Evolutionary conservation across 805 yeast species (phyloP).

Genomic region (Metschnikowia noctiluminum): DNA sequence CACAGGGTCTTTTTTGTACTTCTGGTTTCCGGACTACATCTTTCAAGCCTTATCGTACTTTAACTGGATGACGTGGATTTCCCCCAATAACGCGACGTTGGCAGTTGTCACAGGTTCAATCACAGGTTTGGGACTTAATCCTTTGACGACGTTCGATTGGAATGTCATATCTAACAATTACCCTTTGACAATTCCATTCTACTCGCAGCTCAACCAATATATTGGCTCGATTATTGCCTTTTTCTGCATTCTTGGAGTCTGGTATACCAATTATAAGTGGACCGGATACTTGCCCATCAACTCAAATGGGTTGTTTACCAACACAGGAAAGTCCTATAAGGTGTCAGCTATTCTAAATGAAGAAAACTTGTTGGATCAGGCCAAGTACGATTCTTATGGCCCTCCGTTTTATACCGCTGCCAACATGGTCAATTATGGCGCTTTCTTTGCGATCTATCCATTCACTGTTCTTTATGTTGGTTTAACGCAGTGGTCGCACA

Average conservation of each 20-base stretch:
- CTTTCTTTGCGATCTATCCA: constrained; percentile 25
- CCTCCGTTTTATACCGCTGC: constrained; percentile 25
- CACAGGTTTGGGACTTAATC: constrained; percentile 29
- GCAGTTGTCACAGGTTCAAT: constrained; percentile 25
- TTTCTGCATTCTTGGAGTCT: constrained; percentile 25
- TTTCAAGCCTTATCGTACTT: constrained; percentile 25
- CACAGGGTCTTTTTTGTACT: constrained; percentile 23
- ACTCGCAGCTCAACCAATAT: constrained; percentile 22
- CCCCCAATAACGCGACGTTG: constrained; percentile 23
- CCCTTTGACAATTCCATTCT: constrained; percentile 34
- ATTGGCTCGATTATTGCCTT: constrained; percentile 24
- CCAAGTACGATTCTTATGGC: constrained; percentile 18
- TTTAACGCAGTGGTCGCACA: constrained; percentile 14
- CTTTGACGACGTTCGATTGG: constrained; percentile 35
- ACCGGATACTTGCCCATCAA: constrained; percentile 28
- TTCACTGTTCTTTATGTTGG: constrained; percentile 24
- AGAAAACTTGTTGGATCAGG: not conserved
- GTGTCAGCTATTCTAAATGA: constrained; percentile 16
- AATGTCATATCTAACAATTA: constrained; percentile 20
- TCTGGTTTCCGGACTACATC: constrained; percentile 30
- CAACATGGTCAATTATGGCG: constrained; percentile 21
- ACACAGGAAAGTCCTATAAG: constrained; percentile 23
- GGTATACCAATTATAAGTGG: constrained; percentile 29
- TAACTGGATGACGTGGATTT: constrained; percentile 33
- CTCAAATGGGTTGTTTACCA: constrained; percentile 22